Percentiles rank a stretch among this genome's conserved stretches.
Conservation (phyloP, 2,329 filamentous ascomycete genomes). For the Claviceps fusiformis region DNA sequence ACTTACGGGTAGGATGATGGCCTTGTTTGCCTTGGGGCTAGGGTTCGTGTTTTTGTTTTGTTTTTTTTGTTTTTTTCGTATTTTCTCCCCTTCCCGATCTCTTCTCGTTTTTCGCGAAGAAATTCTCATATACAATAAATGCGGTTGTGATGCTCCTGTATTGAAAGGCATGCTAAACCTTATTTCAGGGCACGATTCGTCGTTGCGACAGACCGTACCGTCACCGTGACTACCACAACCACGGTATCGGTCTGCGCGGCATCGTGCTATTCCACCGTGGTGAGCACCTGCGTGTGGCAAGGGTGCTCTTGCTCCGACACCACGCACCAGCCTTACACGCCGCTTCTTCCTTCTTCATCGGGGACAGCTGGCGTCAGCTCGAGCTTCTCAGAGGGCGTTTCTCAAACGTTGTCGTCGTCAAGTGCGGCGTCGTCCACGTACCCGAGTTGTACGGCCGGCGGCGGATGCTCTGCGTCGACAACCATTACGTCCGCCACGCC, state of each 20-base stretch:
- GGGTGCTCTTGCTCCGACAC: not conserved
- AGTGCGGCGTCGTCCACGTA: not conserved
- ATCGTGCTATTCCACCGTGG: slow-evolving; percentile 10
- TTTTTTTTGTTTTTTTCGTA: not conserved
- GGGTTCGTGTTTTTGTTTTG: not conserved
- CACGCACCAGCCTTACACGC: not conserved
- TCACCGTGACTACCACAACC: slow-evolving; percentile 18
- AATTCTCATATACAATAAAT: too few relatives aligned
- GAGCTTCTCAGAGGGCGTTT: not conserved
- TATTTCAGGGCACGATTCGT: slow-evolving; percentile 12
- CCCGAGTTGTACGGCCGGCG: too few relatives aligned
- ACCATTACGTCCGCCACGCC: too few relatives aligned
- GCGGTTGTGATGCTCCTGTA: too few relatives aligned
- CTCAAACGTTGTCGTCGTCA: not conserved
- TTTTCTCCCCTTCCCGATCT: not conserved
- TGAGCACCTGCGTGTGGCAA: not conserved
- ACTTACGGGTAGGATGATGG: not conserved
- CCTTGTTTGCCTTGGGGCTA: not conserved
- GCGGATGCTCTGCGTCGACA: too few relatives aligned
- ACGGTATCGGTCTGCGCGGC: slow-evolving; percentile 18
- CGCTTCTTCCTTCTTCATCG: not conserved
- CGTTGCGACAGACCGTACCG: slow-evolving; percentile 13
- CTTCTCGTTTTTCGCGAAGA: not conserved
- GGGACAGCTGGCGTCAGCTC: not conserved
- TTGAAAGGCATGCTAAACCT: not conserved